These are phyloP conservation scores for Melastoma malabathricum DNA, from an alignment of 345 rosid genomes.

Conservation along the genomic window DNA sequence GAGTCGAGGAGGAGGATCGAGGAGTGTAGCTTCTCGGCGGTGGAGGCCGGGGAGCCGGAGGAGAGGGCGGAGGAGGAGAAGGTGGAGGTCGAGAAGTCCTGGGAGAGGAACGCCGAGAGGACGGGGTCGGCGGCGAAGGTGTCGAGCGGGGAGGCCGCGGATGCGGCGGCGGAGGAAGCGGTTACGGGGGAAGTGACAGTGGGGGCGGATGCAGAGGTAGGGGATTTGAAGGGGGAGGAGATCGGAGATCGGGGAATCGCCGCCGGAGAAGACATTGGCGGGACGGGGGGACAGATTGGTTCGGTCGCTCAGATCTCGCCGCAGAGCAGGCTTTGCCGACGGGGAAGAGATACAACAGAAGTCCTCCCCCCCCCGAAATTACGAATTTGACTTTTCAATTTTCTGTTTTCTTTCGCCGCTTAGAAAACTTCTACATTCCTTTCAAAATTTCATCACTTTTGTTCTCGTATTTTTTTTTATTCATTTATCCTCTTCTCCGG, in stretches of 20 bases:
- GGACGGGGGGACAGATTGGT: neutral
- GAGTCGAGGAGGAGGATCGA: slow-evolving; percentile 88
- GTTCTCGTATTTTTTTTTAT: too few species aligned
- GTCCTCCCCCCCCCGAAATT: too few species aligned
- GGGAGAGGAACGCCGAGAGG: slow-evolving; percentile 74
- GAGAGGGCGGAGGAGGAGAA: slow-evolving; percentile 95
- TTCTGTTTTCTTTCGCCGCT: too few species aligned
- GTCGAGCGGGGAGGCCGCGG: slow-evolving; percentile 37
- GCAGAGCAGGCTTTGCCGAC: too few species aligned
- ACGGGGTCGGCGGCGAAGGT: slow-evolving; percentile 61
- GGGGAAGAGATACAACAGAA: too few species aligned
- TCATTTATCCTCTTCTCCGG: too few species aligned
- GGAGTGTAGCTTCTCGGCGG: slow-evolving; percentile 91
- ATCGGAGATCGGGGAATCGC: slow-evolving; percentile 49
- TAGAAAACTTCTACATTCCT: too few species aligned
- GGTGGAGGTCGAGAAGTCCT: slow-evolving; percentile 75
- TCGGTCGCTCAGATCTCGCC: too few species aligned
- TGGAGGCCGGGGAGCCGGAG: slow-evolving; percentile 98
- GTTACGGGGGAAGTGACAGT: too few species aligned
- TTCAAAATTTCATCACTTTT: too few species aligned
- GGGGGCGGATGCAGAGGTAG: slow-evolving; percentile 20
- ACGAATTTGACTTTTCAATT: too few species aligned
- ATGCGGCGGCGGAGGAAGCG: slow-evolving; percentile 8
- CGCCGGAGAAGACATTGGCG: slow-evolving; percentile 26
- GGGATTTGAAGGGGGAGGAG: slow-evolving; percentile 49